Conservation (phyloP, 352 stramenopile genomes). For the Globisporangium emineosum region DNA sequence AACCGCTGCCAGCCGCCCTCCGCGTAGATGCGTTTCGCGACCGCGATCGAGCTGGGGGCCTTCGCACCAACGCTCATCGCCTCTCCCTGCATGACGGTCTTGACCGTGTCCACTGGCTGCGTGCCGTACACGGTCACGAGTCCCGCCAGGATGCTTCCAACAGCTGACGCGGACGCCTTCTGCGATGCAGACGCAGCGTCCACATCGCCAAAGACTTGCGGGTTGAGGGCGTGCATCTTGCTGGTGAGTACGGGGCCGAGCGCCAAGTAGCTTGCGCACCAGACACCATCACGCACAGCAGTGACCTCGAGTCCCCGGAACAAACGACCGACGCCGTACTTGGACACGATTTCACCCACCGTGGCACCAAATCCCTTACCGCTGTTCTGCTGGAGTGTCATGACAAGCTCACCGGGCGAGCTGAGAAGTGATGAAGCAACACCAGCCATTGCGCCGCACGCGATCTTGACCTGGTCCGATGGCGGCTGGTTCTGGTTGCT, state of each 20-base stretch:
- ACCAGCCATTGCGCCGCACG: slow-evolving; percentile 59
- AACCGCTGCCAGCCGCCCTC: slow-evolving; percentile 50
- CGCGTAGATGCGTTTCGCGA: slow-evolving; percentile 41
- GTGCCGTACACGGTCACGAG: slow-evolving; percentile 73
- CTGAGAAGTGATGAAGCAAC: slow-evolving; percentile 61
- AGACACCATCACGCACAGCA: slow-evolving; percentile 59
- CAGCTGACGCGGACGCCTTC: slow-evolving; percentile 53
- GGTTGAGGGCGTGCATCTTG: slow-evolving; percentile 53
- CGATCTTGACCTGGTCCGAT: slow-evolving; percentile 57
- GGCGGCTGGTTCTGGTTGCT: slow-evolving; percentile 4
- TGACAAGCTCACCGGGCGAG: slow-evolving; percentile 74
- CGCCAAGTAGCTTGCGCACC: slow-evolving; percentile 78
- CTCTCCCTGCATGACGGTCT: slow-evolving; percentile 85
- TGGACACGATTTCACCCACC: slow-evolving; percentile 46
- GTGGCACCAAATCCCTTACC: slow-evolving; percentile 65
- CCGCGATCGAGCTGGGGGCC: slow-evolving; percentile 38
- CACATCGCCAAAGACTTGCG: slow-evolving; percentile 46
- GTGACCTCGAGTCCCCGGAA: slow-evolving; percentile 62
- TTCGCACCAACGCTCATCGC: slow-evolving; percentile 41
- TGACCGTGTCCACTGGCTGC: slow-evolving; percentile 81
- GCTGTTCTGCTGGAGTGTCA: slow-evolving; percentile 86
- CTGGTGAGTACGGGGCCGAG: slow-evolving; percentile 67
- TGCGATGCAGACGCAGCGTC: slow-evolving; percentile 58
- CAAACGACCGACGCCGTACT: slow-evolving; percentile 47
- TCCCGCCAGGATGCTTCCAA: slow-evolving; percentile 66